Evolutionary conservation across 305 asterid species (phyloP), one percentile per base, ranked within the genome.

Genomic region (Striga hermonthica): DNA sequence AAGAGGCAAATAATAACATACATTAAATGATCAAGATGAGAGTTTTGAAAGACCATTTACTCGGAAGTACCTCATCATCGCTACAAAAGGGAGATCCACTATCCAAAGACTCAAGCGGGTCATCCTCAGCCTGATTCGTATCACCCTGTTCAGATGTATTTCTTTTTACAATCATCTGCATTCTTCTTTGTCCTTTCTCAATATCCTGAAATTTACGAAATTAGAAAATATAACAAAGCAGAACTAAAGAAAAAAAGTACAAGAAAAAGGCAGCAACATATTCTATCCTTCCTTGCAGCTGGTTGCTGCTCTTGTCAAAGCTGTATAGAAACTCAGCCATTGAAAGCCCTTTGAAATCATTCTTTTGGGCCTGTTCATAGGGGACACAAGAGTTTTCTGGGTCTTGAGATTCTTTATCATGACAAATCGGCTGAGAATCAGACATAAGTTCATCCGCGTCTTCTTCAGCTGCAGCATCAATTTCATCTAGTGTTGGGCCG

Each of bases 291-390:
- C 74, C 87, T 54, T 45, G 79, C 15, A 43, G 80, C 58, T 8
- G 76, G 57, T 63, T 78, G 68, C 67, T 79, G 69, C 70, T 74
- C 64, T 76, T 87, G 64, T 79, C 78, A 65, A 81, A 86, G 75
- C 84, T 65, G 66, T 84, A 85, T 49, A 82, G 82, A 78, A 83
- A 78, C 65, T 89, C 90, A 60, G 90, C 84, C 90, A 85, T 78
- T 47, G 95, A 86, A 70, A 77, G 81, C 73, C 70, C 81, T 65
- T 66, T 73, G 36, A 44, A 57, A 45, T 73, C 75, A 68, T 70
- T 70, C 57, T 70, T 72, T 62, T 72, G 70, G 61, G 66, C 62
- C 67, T 63, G 71, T 68, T 80, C 87, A 66, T 76, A 64, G 58
- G 81, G 76, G 50, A 72, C 65, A 37, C 43, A 48, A 66, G 60